These are phyloP conservation scores for Pichia cabralensis DNA, from an alignment of 805 yeast genomes.

Conservation along the genomic window DNA sequence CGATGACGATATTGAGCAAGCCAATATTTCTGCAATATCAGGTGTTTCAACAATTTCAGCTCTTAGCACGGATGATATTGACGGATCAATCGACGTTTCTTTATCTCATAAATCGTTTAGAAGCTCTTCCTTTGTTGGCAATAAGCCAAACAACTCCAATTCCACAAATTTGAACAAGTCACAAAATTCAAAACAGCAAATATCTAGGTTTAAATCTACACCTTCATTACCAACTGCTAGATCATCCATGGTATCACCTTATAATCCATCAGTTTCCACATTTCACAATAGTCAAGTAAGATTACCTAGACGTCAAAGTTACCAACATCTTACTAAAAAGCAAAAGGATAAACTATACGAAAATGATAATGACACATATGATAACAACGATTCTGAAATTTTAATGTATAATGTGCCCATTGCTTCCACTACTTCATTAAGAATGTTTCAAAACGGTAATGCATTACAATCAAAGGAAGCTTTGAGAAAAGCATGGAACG, in stretches of 20 bases:
- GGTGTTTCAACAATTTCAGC: too few relatives aligned
- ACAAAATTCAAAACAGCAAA: too few relatives aligned
- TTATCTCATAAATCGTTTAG: too few relatives aligned
- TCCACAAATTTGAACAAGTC: too few relatives aligned
- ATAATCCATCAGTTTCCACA: background rate
- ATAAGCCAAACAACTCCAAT: too few relatives aligned
- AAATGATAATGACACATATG: slow-evolving; percentile 20
- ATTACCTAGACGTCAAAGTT: slow-evolving; percentile 12
- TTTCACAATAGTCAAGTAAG: slow-evolving; percentile 2
- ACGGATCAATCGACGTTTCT: too few relatives aligned
- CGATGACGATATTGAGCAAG: too few relatives aligned
- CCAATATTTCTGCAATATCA: too few relatives aligned
- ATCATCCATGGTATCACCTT: background rate
- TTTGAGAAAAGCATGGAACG: slow-evolving; percentile 19
- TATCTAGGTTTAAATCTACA: too few relatives aligned
- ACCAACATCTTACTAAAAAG: slow-evolving; percentile 14
- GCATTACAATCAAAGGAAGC: slow-evolving; percentile 14
- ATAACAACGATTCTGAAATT: slow-evolving; percentile 30
- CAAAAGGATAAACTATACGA: slow-evolving; percentile 24
- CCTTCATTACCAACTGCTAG: background rate
- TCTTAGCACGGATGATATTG: too few relatives aligned
- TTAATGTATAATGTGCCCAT: slow-evolving; percentile 45
- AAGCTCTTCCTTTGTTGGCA: too few relatives aligned
- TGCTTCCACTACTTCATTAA: slow-evolving; percentile 28
- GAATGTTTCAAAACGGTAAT: slow-evolving; percentile 18